A percentile compares a stretch with the other conserved stretches of the same genome.
Evolutionary conservation across 2,329 filamentous ascomycete species (phyloP).

Genomic region (Epichloe scottii): DNA sequence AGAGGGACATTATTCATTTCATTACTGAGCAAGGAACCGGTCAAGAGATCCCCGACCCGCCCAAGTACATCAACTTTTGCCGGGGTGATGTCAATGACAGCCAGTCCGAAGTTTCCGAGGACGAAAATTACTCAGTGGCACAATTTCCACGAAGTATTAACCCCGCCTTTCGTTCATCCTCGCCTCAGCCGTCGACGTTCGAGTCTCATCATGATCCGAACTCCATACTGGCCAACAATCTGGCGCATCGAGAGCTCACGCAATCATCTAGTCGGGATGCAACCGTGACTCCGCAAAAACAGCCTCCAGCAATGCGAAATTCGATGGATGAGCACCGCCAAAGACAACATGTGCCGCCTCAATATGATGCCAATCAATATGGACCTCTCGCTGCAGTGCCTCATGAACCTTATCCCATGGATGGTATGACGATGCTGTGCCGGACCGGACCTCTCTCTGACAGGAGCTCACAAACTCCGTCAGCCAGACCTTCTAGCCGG

Average conservation of each 20-base stretch:
- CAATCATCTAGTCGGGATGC: slow-evolving; percentile 36
- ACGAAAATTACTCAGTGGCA: slow-evolving; percentile 84
- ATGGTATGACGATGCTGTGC: slow-evolving; percentile 97
- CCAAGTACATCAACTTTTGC: slow-evolving; percentile 98
- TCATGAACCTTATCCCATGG: slow-evolving; percentile 85
- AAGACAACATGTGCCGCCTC: slow-evolving; percentile 11
- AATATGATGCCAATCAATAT: slow-evolving; percentile 39
- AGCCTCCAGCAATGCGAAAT: slow-evolving; percentile 8
- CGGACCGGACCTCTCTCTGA: slow-evolving; percentile 55
- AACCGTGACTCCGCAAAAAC: slow-evolving; percentile 37
- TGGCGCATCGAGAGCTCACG: slow-evolving; percentile 44
- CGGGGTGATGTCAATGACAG: slow-evolving; percentile 74
- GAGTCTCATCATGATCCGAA: slow-evolving; percentile 86
- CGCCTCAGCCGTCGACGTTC: slow-evolving; percentile 84
- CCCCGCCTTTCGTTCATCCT: slow-evolving; percentile 88
- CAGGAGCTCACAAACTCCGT: slow-evolving; percentile 36
- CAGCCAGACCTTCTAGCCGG: slow-evolving; percentile 65
- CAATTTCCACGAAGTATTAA: slow-evolving; percentile 95
- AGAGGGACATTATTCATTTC: slow-evolving; percentile 83
- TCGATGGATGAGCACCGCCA: slow-evolving; percentile 11
- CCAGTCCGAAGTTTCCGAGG: slow-evolving; percentile 71
- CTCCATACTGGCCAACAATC: slow-evolving; percentile 55
- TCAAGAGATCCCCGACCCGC: slow-evolving; percentile 92
- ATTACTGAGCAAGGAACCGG: slow-evolving; percentile 84
- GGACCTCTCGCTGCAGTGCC: slow-evolving; percentile 58